Evolutionary conservation across 768 basidiomycete genomes (phyloP), one percentile per base, ranked within the genome.

Genomic region (Mycena olivaceomarginata): DNA sequence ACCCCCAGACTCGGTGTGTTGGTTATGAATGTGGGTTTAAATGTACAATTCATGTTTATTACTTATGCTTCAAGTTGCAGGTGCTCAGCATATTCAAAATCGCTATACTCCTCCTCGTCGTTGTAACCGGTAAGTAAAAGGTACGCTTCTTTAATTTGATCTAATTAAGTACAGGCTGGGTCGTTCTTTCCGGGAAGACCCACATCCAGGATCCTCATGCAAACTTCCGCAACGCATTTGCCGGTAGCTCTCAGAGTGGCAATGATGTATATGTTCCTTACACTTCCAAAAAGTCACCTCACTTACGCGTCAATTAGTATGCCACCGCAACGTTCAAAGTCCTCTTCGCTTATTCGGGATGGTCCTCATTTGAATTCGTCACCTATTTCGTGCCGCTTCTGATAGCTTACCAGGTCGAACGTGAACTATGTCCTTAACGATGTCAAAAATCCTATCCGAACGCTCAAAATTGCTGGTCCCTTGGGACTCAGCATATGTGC

Each of bases 271-370:
- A 46, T 75, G 15, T 15, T 16, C 18, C 39, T 22, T 18, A 2
- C 48, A 20, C 15, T 2, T 69, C 41, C 11, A 15, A 45, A 10
- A 37, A 46, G 18, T 40, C 6, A n/a, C 25, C 18, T 5, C 37
- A 86, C 87, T 67, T 85, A 88, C 71, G 20, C n/a, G 39, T 13
- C 53, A 9, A 31, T 22, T 67, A 92, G 92, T 93, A 92, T 71
- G 92, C 91, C 0, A 91, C 92, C 0, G 92, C 91, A 3, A 92
- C 88, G 0, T 92, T 91, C 88, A 92, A 93, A 76, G 90, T 93
- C 37, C 83, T 93, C 46, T 82, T 84, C 59, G 83, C 85, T 9
- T 84, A 85, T 70, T 46, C 68, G 1, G 77, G 78, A 63, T 79
- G 74, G 75, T 71, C 9, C 43, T 60, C 57, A 18, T 59, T 18